Evolutionary conservation across 768 basidiomycete genomes (phyloP).

Genomic region (Naganishia vaughanmartiniae): DNA sequence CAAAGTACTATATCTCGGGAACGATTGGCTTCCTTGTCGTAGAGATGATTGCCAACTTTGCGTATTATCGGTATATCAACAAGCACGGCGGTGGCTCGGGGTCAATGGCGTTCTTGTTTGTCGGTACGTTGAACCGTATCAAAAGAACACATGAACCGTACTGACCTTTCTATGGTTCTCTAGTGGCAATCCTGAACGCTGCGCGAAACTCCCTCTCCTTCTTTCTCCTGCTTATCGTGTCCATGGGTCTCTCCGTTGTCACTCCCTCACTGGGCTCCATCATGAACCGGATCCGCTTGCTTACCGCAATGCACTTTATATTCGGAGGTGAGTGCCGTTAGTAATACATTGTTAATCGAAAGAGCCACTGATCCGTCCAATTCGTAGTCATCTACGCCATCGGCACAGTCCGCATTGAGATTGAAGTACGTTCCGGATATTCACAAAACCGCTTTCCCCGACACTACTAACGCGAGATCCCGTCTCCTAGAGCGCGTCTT

Average conservation of each 20-base stretch:
- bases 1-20: slow-evolving; percentile 84
- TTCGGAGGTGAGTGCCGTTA: slow-evolving; percentile 77
- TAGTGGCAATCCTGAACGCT: slow-evolving; percentile 91
- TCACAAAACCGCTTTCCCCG: background rate
- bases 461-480: background rate
- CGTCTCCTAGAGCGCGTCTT: slow-evolving; percentile 62
- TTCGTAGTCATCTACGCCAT: slow-evolving; percentile 78
- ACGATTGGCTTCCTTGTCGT: slow-evolving; percentile 80
- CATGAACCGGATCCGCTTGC: slow-evolving; percentile 77
- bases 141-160: too few relatives aligned
- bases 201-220: slow-evolving; percentile 88
- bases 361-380: background rate
- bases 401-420: slow-evolving; percentile 86
- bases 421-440: slow-evolving; percentile 58
- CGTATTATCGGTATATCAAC: slow-evolving; percentile 92
- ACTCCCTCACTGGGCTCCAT: slow-evolving; percentile 77
- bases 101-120: slow-evolving; percentile 79
- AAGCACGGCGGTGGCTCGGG: slow-evolving; percentile 49
- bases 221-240: slow-evolving; percentile 89
- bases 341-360: background rate
- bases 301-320: slow-evolving; percentile 81
- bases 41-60: slow-evolving; percentile 91
- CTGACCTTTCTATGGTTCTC: too few relatives aligned
- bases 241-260: slow-evolving; percentile 87
- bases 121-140: slow-evolving; percentile 60